phyloP scores from a whole-genome alignment of 2,329 filamentous ascomycete genomes.

The Beauveria sp. region DNA sequence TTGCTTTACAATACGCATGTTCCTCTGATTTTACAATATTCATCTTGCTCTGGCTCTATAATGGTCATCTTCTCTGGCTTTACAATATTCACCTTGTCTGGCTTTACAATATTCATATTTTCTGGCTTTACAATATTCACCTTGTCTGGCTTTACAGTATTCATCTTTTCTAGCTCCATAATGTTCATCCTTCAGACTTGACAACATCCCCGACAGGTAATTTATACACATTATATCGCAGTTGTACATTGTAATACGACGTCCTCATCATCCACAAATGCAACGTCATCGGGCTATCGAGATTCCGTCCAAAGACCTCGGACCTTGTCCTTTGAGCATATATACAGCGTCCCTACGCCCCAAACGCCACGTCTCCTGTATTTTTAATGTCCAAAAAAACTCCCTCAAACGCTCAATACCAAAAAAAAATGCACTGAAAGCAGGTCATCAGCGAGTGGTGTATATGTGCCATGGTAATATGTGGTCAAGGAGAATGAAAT shows the following conservation, averaged over 20 bases:
- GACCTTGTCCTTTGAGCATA: neutral
- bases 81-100: neutral
- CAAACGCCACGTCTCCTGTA: neutral
- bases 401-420: neutral
- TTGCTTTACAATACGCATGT: too few species aligned
- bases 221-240: conserved; percentile 1
- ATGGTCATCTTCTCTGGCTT: neutral
- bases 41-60: neutral
- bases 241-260: neutral
- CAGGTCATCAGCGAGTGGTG: neutral
- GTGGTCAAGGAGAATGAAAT: neutral
- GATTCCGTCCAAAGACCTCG: neutral
- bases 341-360: neutral
- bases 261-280: neutral
- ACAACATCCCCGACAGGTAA: neutral
- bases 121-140: neutral
- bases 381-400: conserved; percentile 2
- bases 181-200: neutral
- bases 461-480: neutral
- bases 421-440: neutral
- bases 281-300: too few species aligned
- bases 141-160: neutral
- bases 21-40: neutral
- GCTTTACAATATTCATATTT: too few species aligned
- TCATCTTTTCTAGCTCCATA: neutral